Base-by-base conservation (phyloP, 257 asterid species). In the Rauvolfia tetraphylla region DNA sequence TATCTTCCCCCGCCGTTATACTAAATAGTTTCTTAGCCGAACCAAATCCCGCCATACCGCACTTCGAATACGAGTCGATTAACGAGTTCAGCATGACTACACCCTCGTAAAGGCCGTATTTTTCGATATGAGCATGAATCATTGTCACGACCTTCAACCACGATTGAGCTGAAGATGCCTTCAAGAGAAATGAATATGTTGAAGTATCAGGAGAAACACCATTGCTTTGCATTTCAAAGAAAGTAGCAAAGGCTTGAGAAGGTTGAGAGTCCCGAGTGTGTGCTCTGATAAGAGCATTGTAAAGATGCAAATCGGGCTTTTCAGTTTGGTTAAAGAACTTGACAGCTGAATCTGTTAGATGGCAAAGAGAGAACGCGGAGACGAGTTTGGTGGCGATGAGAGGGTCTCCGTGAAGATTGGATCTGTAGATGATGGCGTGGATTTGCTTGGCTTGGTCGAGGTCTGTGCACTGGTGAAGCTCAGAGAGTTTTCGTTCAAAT, bases 391-490 rank as follows among this genome's bases (percentile, higher is more conserved):
- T 88, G 13, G 93, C 96, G 51, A 92, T 84, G 61, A 86, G 81
- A 48, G 83, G 87, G 81, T 92, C 88, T 15, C 33, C 31, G 51
- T 87, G 97, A 27, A 92, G 94, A 84, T 87, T 83, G 85, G 79
- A 84, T 75, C 86, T 92, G 90, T 86, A 89, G 54, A 90, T 82
- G 78, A 90, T 61, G 3, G 97, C 89, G 72, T 92, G 93, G 39
- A 92, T 78, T 71, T 89, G 94, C 48, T 88, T 90, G 48, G 88
- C 76, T 68, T 84, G 87, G 72, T 79, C 85, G 56, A 89, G 76
- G 83, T 93, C 87, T 17, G 69, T 77, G 89, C 96, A 92, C 58
- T 85, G 90, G 79, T 89, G 93, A 70, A 93, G 90, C 73, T 88
- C 87, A 0, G 88, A 75, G 14, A 93, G 81, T 51, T 87, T 86